Evolutionary conservation across 2,329 filamentous ascomycete species (phyloP).

Genomic region (Claviceps citrina): DNA sequence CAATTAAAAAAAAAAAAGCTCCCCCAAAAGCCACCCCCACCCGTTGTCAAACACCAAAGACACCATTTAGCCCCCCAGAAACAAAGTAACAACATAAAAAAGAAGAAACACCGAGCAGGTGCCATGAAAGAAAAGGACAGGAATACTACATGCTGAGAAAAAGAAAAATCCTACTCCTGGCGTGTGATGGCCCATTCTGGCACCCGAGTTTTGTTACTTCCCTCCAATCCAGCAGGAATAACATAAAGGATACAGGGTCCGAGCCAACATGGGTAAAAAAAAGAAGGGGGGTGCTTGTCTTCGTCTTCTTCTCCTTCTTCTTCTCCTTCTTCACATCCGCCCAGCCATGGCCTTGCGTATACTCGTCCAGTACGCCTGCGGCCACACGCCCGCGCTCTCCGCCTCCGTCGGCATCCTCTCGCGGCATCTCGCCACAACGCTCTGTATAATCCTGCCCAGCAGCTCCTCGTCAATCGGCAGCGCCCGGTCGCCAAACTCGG

Average conservation of each 20-base stretch:
- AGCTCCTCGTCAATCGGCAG: constrained; percentile 48
- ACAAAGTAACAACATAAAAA: no score
- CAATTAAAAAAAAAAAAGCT: constrained; percentile 11
- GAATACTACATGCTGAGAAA: neutral
- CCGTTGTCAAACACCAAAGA: neutral
- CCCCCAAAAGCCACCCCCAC: neutral
- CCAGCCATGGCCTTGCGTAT: constrained; percentile 34
- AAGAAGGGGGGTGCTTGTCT: no score
- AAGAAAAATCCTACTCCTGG: neutral
- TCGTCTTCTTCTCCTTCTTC: no score
- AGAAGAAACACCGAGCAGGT: no score
- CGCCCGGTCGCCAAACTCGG: constrained; percentile 37
- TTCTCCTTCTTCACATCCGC: constrained; percentile 18
- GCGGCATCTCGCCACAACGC: constrained; percentile 42
- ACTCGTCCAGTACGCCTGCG: constrained; percentile 45
- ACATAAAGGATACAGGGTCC: no score
- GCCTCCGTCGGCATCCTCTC: constrained; percentile 43
- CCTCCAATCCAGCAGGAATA: no score
- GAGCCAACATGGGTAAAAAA: neutral
- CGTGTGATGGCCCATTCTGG: no score
- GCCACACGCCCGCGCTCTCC: constrained; percentile 41
- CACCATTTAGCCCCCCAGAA: neutral
- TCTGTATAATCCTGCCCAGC: constrained; percentile 45
- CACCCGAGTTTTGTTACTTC: no score
- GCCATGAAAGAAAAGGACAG: neutral